phyloP scores from a whole-genome alignment of 306 rosid genomes.

The Comarum palustre region DNA sequence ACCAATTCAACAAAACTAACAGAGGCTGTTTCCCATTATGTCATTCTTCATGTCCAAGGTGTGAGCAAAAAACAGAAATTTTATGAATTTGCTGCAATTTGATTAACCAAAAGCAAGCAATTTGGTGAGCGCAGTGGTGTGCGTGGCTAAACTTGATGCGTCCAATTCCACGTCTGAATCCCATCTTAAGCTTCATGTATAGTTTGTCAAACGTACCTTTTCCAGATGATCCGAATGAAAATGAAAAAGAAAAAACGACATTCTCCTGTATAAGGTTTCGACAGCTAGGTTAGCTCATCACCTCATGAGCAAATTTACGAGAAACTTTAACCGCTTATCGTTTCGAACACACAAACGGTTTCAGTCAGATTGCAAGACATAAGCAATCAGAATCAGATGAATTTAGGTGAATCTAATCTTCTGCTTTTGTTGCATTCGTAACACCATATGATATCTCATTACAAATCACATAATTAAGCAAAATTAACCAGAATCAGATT shows the following conservation, averaged over 20 bases:
- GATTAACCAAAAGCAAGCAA: not conserved
- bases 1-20: not conserved
- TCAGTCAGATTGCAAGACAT: too few species aligned
- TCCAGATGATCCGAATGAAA: too few species aligned
- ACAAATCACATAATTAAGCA: not conserved
- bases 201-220: too few species aligned
- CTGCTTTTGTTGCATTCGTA: not conserved
- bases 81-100: not conserved
- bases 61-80: not conserved
- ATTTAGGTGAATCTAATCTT: not conserved
- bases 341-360: too few species aligned
- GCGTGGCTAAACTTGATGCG: not conserved
- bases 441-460: not conserved
- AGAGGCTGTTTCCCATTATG: conserved; percentile 4
- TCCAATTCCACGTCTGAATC: not conserved
- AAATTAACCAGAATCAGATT: not conserved
- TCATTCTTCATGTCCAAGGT: not conserved
- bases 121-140: conserved; percentile 18
- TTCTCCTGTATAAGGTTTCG: too few species aligned
- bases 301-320: too few species aligned
- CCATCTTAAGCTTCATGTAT: too few species aligned
- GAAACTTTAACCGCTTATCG: too few species aligned
- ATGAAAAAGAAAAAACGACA: too few species aligned
- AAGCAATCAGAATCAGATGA: not conserved
- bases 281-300: too few species aligned